A percentile compares a stretch with the other conserved stretches of the same genome.
Conservation (phyloP, 768 basidiomycete species). For the Pleurotus cornucopiae region DNA sequence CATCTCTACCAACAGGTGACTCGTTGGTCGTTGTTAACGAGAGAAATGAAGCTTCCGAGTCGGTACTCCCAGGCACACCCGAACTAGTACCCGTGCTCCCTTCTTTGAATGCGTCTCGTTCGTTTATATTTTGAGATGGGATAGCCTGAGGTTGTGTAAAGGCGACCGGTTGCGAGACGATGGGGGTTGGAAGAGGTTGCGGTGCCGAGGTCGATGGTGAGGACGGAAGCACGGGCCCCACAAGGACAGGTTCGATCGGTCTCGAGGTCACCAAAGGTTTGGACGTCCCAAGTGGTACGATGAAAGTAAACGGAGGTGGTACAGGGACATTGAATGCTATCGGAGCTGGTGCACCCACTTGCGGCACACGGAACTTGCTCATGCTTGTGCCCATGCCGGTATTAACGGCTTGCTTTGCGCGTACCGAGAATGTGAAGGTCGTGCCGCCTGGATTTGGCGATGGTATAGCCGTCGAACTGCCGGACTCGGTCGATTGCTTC, state of each 20-base stretch:
- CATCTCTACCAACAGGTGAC: neutral
- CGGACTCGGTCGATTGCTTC: neutral
- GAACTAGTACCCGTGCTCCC: neutral
- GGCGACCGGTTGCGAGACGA: neutral
- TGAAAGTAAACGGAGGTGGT: slow-evolving; percentile 1
- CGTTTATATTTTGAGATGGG: no score
- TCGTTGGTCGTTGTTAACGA: neutral
- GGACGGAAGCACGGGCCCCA: neutral
- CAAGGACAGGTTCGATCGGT: neutral
- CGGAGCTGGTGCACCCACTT: neutral
- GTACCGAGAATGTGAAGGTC: slow-evolving; percentile 1
- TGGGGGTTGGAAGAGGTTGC: neutral
- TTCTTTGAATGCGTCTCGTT: neutral
- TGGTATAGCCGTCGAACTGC: neutral
- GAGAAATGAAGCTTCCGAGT: no score
- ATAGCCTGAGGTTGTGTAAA: no score
- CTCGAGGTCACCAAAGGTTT: neutral
- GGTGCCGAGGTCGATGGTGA: neutral
- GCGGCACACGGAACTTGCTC: neutral
- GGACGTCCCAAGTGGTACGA: neutral
- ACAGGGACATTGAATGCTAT: neutral
- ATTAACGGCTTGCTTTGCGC: neutral
- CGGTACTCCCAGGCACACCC: neutral
- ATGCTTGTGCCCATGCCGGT: neutral
- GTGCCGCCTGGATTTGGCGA: neutral